Percentiles rank a stretch among this genome's conserved stretches.
These are phyloP conservation scores for Camellia lanceoleosa DNA, from an alignment of 148 eudicot species.

Conservation along the genomic window DNA sequence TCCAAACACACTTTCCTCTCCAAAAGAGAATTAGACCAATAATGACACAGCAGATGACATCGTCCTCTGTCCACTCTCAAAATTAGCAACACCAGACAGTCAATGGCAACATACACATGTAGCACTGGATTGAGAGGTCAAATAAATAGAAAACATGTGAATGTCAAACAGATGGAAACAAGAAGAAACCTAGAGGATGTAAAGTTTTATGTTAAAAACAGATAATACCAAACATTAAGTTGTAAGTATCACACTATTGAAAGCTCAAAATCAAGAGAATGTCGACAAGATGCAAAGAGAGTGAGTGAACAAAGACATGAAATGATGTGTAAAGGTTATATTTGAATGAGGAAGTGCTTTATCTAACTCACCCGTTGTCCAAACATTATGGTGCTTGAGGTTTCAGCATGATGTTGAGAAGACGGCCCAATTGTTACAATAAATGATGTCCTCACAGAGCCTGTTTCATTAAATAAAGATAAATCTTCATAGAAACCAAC, in stretches of 20 bases:
- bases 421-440: slow-evolving; percentile 89
- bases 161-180: background rate
- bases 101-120: background rate
- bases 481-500: slow-evolving; percentile 14
- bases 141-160: background rate
- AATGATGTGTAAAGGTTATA: background rate
- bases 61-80: background rate
- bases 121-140: background rate
- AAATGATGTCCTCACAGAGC: slow-evolving; percentile 95
- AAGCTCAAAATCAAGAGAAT: background rate
- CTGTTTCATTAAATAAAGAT: slow-evolving; percentile 33
- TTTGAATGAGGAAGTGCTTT: background rate
- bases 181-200: background rate
- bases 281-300: background rate
- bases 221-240: background rate
- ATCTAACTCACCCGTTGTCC: slow-evolving; percentile 79
- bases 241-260: background rate
- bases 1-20: no score
- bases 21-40: no score
- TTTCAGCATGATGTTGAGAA: slow-evolving; percentile 88
- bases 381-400: slow-evolving; percentile 89
- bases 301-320: slow-evolving; percentile 3
- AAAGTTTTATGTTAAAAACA: background rate
- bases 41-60: background rate
- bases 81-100: background rate